These are phyloP conservation scores for Tylopilus intermedius DNA, from an alignment of 768 basidiomycete species.

Conservation along the genomic window DNA sequence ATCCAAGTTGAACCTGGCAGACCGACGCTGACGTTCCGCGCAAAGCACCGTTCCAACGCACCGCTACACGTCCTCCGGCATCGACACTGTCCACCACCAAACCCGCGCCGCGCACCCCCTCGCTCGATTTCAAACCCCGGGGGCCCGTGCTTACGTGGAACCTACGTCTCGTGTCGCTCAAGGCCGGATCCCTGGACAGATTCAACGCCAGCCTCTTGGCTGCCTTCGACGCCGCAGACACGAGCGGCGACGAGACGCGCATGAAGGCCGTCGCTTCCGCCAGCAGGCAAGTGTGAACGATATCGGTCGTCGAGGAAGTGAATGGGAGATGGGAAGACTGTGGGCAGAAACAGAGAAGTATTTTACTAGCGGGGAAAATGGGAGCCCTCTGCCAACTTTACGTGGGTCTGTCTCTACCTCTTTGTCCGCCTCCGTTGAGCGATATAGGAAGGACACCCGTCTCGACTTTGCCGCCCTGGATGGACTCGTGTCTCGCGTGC, in stretches of 20 bases:
- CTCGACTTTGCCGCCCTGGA: constrained; percentile 95
- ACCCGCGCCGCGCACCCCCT: constrained; percentile 54
- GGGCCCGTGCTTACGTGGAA: constrained; percentile 58
- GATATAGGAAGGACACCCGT: constrained; percentile 43
- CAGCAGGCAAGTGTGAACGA: constrained; percentile 1
- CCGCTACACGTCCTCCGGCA: too few relatives aligned
- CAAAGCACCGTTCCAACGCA: too few relatives aligned
- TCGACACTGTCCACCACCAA: too few relatives aligned
- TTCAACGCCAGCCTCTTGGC: constrained; percentile 85
- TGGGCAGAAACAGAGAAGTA: constrained; percentile 96
- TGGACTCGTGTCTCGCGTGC: constrained; percentile 69
- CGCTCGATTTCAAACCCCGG: constrained; percentile 51
- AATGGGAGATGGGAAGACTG: constrained; percentile 91
- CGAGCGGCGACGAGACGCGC: constrained; percentile 56
- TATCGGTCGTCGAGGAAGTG: constrained; percentile 20
- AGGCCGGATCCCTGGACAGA: constrained; percentile 68
- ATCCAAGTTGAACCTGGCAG: too few relatives aligned
- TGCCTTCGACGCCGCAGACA: constrained; percentile 85
- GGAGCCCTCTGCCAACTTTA: constrained; percentile 79
- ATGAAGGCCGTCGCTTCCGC: constrained; percentile 77
- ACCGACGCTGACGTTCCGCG: too few relatives aligned
- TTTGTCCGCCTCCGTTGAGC: background rate
- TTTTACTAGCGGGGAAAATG: constrained; percentile 83
- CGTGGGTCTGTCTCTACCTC: constrained; percentile 38
- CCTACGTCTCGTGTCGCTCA: constrained; percentile 56